Percentiles rank a stretch among this genome's conserved stretches.
Evolutionary conservation across 139 green algal genomes (phyloP).

Genomic region (Picochlorum costavermella): DNA sequence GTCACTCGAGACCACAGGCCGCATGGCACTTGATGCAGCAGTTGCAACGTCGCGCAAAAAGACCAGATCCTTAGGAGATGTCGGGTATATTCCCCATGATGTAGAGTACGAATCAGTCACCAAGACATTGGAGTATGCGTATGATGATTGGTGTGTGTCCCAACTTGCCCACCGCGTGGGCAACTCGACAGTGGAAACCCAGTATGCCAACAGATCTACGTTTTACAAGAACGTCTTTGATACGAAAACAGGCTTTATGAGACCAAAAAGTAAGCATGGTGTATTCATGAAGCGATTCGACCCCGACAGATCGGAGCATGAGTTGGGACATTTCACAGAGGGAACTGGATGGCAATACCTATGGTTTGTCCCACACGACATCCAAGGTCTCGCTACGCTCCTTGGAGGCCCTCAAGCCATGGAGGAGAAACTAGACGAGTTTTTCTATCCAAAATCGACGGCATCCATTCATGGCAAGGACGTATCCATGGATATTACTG

Average conservation of each 20-base stretch:
- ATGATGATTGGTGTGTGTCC: slow-evolving; percentile 11
- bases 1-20: not conserved
- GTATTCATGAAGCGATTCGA: not conserved
- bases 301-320: not conserved
- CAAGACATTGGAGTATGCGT: slow-evolving; percentile 1
- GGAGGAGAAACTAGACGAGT: slow-evolving; percentile 6
- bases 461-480: not conserved
- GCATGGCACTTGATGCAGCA: slow-evolving; percentile 5
- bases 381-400: slow-evolving; percentile 2
- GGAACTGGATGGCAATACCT: slow-evolving; percentile 9
- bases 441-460: not conserved
- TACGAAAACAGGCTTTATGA: slow-evolving; percentile 6
- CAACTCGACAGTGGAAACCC: not conserved
- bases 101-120: not conserved
- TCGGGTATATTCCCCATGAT: slow-evolving; percentile 4
- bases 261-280: not conserved
- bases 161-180: slow-evolving; percentile 4
- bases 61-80: not conserved
- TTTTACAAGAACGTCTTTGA: slow-evolving; percentile 10
- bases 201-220: slow-evolving; percentile 5
- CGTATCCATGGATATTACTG: not conserved
- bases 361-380: slow-evolving; percentile 7
- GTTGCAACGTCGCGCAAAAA: not conserved
- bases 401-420: not conserved
- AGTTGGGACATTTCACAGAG: slow-evolving; percentile 6